phyloP scores from a whole-genome alignment of 2,329 filamentous ascomycete species.

The Akanthomyces lecanii region DNA sequence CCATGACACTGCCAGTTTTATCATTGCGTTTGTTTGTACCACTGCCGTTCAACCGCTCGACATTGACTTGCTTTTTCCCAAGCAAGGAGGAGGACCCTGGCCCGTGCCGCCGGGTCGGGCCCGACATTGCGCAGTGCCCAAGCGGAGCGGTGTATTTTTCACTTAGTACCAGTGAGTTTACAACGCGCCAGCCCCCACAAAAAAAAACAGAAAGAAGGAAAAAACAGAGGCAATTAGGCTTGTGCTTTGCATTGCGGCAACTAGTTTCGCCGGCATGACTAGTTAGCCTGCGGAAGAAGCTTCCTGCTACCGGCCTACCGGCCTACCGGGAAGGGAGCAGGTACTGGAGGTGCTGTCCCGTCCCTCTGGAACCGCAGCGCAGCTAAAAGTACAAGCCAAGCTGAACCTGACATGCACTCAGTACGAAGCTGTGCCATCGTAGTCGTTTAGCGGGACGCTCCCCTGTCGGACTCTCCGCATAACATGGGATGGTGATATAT shows the following conservation, averaged over 20 bases:
- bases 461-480: background rate
- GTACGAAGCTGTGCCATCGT: background rate
- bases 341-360: background rate
- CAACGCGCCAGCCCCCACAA: background rate
- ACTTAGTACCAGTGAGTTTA: background rate
- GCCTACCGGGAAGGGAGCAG: background rate
- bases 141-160: conserved; percentile 5
- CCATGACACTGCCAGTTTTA: background rate
- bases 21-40: background rate
- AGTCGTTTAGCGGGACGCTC: background rate
- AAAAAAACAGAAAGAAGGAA: background rate
- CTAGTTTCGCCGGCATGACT: background rate
- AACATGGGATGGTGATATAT: background rate
- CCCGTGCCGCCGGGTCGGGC: background rate
- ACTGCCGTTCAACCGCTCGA: background rate
- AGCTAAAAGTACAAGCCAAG: background rate
- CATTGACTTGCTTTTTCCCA: background rate
- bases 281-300: background rate
- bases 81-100: background rate
- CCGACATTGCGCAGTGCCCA: background rate
- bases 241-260: conserved; percentile 12
- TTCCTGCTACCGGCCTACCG: background rate
- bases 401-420: background rate
- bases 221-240: background rate
- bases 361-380: background rate